These are phyloP conservation scores for Marsdenia floribunda DNA, from an alignment of 257 asterid genomes.

Conservation along the genomic window DNA sequence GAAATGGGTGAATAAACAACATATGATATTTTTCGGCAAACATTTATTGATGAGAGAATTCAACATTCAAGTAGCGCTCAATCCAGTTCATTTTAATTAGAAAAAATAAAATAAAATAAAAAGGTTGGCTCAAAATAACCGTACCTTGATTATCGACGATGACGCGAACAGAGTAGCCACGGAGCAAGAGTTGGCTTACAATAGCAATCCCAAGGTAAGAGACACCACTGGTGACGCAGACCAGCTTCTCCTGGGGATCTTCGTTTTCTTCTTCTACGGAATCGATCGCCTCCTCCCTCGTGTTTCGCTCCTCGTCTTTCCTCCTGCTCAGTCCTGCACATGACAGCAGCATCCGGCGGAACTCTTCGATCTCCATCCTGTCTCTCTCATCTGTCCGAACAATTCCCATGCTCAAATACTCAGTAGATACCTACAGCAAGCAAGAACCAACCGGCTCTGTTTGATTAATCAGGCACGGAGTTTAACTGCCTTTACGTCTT, in stretches of 20 bases:
- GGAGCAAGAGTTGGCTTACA: conserved; percentile 72
- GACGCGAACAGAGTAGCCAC: conserved; percentile 83
- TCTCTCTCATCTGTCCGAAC: conserved; percentile 43
- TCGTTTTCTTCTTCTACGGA: conserved; percentile 17
- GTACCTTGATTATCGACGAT: conserved; percentile 75
- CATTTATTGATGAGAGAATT: not conserved
- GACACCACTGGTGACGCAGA: conserved; percentile 90
- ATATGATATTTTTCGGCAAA: no score
- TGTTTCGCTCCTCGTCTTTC: conserved; percentile 41
- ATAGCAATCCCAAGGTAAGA: conserved; percentile 81
- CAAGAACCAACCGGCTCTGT: not conserved
- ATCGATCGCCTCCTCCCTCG: not conserved
- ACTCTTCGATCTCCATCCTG: conserved; percentile 65
- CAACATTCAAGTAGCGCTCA: not conserved
- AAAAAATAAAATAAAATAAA: no score
- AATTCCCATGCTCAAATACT: conserved; percentile 52
- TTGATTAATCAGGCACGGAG: not conserved
- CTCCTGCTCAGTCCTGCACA: conserved; percentile 59
- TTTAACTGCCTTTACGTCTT: not conserved
- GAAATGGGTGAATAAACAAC: no score
- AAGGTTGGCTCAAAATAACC: not conserved
- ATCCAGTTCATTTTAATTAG: no score
- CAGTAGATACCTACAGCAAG: not conserved
- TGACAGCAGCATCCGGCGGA: conserved; percentile 66
- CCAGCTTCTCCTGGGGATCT: conserved; percentile 44